Percentiles rank a stretch among this genome's conserved stretches.
Conservation (phyloP, 192 early-diverging fungal species). For the Coemansia sp. region DNA sequence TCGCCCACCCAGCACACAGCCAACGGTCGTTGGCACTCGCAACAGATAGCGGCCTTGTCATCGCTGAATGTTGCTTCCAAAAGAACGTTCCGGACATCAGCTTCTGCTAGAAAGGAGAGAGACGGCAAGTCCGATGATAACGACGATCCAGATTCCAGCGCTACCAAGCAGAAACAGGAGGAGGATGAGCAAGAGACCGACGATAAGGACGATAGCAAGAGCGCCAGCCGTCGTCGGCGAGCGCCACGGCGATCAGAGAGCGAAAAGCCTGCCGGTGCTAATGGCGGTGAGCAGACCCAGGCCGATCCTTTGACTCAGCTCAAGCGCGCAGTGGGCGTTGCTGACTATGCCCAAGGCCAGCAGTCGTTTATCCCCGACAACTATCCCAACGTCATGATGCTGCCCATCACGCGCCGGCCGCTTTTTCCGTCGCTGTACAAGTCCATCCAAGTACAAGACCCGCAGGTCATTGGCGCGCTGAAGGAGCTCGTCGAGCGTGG, state of each 20-base stretch:
- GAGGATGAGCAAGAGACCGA: constrained; percentile 16
- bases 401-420: constrained; percentile 91
- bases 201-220: constrained; percentile 11
- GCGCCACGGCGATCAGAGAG: constrained; percentile 39
- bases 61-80: background rate
- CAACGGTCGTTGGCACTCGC: background rate
- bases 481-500: constrained; percentile 89
- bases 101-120: constrained; percentile 22
- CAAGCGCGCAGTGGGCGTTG: constrained; percentile 61
- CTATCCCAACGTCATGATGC: constrained; percentile 92
- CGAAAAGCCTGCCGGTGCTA: constrained; percentile 21
- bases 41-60: background rate
- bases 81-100: constrained; percentile 37
- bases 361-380: constrained; percentile 86
- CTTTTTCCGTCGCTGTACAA: constrained; percentile 99
- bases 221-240: constrained; percentile 32
- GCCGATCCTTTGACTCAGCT: constrained; percentile 48
- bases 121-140: constrained; percentile 29
- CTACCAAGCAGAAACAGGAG: constrained; percentile 5
- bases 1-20: constrained; percentile 1
- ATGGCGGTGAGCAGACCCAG: constrained; percentile 12
- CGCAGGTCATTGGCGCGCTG: constrained; percentile 88
- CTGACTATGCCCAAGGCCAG: constrained; percentile 68
- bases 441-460: constrained; percentile 95
- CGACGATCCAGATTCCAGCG: constrained; percentile 17